A percentile compares a stretch with the other conserved stretches of the same genome.
These are phyloP conservation scores for Ceratorhiza oryzae-sativae DNA, from an alignment of 1,284 basidiomycete genomes.

Conservation along the genomic window DNA sequence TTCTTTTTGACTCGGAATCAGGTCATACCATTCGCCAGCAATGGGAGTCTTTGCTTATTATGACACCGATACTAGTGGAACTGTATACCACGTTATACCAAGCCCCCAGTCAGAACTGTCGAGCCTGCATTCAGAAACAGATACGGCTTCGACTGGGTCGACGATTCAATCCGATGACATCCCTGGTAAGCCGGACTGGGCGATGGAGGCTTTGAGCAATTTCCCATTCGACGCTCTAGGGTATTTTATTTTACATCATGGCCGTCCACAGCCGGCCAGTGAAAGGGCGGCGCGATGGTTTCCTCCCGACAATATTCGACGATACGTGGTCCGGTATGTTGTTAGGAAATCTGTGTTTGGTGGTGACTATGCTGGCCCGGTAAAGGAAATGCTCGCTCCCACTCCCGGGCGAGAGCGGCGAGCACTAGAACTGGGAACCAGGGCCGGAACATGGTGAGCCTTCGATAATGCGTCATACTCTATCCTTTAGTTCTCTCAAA, in stretches of 20 bases:
- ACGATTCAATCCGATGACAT: constrained; percentile 1
- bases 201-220: not conserved
- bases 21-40: no score
- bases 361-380: not conserved
- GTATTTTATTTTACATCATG: not conserved
- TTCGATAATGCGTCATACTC: no score
- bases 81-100: not conserved
- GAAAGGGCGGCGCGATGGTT: not conserved
- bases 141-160: not conserved
- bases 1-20: no score
- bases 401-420: not conserved
- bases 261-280: not conserved
- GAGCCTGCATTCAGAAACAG: not conserved
- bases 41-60: not conserved
- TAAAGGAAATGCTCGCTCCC: not conserved
- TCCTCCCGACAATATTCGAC: not conserved
- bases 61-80: not conserved
- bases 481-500: not conserved
- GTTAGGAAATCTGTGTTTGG: not conserved
- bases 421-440: not conserved
- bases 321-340: not conserved
- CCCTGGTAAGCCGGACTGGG: not conserved
- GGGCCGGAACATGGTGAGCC: not conserved
- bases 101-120: not conserved
- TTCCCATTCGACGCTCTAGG: not conserved